Evolutionary conservation across 768 basidiomycete species (phyloP).

Genomic region (Candolleomyces eurysporus): DNA sequence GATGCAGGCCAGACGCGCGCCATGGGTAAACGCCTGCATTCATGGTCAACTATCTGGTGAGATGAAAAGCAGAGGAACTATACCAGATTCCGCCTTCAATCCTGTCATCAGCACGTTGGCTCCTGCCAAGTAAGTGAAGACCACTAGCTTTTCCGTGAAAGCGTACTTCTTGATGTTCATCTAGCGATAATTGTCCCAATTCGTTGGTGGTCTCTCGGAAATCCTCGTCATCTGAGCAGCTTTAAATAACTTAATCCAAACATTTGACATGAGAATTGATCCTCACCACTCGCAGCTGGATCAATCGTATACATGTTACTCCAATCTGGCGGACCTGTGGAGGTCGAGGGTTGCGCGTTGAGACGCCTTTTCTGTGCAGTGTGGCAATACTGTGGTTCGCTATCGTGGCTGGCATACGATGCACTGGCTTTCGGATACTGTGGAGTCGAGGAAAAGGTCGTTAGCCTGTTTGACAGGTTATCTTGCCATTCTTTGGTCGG

Average conservation of each 20-base stretch:
- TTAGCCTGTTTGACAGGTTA: conserved; percentile 56
- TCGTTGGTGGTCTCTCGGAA: conserved; percentile 50
- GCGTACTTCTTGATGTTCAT: conserved; percentile 80
- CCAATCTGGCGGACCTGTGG: conserved; percentile 43
- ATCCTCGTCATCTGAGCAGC: conserved; percentile 34
- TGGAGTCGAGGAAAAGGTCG: conserved; percentile 25
- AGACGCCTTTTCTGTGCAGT: conserved; percentile 48
- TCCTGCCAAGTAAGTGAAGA: conserved; percentile 68
- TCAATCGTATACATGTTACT: conserved; percentile 61
- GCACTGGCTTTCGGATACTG: conserved; percentile 18
- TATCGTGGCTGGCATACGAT: background rate
- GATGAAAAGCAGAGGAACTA: conserved; percentile 14
- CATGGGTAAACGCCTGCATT: conserved; percentile 66
- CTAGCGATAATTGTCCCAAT: conserved; percentile 69
- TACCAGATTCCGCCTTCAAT: conserved; percentile 70
- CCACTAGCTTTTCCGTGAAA: conserved; percentile 82
- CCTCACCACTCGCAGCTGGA: conserved; percentile 19
- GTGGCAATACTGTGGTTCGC: conserved; percentile 29
- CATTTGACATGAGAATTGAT: background rate
- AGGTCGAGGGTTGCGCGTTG: conserved; percentile 24
- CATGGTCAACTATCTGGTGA: background rate
- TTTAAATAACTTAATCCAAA: background rate
- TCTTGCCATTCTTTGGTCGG: conserved; percentile 83
- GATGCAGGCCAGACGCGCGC: conserved; percentile 71
- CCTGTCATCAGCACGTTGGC: conserved; percentile 63